Conservation (phyloP, 495 filamentous ascomycete genomes). For the Aspergillus affinis region DNA sequence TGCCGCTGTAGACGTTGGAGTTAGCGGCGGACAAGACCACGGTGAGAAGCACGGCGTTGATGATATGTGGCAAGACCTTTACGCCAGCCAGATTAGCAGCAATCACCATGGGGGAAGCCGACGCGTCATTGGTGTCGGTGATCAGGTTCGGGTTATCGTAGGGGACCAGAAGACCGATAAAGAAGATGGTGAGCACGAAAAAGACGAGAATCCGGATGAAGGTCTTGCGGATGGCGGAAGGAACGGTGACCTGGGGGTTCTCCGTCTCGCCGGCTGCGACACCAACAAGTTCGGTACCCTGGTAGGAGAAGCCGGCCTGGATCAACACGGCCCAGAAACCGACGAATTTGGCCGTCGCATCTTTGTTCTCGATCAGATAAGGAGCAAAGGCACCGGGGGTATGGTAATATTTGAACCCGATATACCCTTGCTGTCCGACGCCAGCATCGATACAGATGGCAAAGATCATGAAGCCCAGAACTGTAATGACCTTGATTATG, state of each 20-base stretch:
- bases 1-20: slow-evolving; percentile 72
- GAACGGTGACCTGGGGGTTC: slow-evolving; percentile 63
- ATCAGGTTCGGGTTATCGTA: slow-evolving; percentile 37
- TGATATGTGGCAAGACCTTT: slow-evolving; percentile 62
- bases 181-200: slow-evolving; percentile 66
- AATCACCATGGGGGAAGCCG: slow-evolving; percentile 62
- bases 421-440: slow-evolving; percentile 51
- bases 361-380: slow-evolving; percentile 57
- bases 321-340: slow-evolving; percentile 41
- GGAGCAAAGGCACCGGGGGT: slow-evolving; percentile 62
- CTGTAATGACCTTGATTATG: slow-evolving; percentile 56
- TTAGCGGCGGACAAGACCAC: slow-evolving; percentile 69
- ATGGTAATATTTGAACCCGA: slow-evolving; percentile 63
- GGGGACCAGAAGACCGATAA: slow-evolving; percentile 65
- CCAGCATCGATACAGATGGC: slow-evolving; percentile 63
- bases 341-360: slow-evolving; percentile 54
- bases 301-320: slow-evolving; percentile 46
- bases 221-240: slow-evolving; percentile 65
- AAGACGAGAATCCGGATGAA: slow-evolving; percentile 71
- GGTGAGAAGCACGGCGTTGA: slow-evolving; percentile 72
- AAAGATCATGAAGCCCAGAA: slow-evolving; percentile 59
- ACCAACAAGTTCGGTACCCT: slow-evolving; percentile 66
- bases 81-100: slow-evolving; percentile 61
- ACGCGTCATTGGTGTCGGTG: slow-evolving; percentile 48
- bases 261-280: slow-evolving; percentile 69